phyloP scores from a whole-genome alignment of 345 rosid genomes.

The Syzygium oleosum region DNA sequence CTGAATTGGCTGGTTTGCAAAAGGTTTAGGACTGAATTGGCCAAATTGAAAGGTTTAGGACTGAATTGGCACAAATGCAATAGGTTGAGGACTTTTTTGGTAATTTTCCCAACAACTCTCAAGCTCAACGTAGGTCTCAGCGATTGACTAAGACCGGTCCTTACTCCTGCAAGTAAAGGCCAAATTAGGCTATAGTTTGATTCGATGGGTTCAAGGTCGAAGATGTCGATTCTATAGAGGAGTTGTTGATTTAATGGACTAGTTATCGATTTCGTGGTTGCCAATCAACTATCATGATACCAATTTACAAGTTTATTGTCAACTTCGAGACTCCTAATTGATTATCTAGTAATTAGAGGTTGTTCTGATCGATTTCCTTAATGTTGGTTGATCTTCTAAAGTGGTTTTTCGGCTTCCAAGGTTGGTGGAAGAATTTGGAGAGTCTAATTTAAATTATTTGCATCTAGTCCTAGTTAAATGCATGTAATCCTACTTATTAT shows the following conservation, averaged over 20 bases:
- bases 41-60: too few species aligned
- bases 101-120: too few species aligned
- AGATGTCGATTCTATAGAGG: background rate
- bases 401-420: background rate
- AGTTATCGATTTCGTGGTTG: background rate
- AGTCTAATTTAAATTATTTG: background rate
- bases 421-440: background rate
- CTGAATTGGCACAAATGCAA: too few species aligned
- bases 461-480: background rate
- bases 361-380: background rate
- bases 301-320: background rate
- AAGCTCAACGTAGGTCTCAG: rapidly evolving
- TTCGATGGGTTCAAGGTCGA: background rate
- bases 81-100: too few species aligned
- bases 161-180: background rate
- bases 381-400: too few species aligned
- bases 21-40: too few species aligned
- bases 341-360: background rate
- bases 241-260: background rate
- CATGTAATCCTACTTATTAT: background rate
- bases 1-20: too few species aligned
- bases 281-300: background rate
- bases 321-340: background rate
- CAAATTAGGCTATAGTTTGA: background rate
- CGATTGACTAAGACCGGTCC: background rate